Conservation (phyloP, 306 rosid genomes). For the Vigna hirtella region DNA sequence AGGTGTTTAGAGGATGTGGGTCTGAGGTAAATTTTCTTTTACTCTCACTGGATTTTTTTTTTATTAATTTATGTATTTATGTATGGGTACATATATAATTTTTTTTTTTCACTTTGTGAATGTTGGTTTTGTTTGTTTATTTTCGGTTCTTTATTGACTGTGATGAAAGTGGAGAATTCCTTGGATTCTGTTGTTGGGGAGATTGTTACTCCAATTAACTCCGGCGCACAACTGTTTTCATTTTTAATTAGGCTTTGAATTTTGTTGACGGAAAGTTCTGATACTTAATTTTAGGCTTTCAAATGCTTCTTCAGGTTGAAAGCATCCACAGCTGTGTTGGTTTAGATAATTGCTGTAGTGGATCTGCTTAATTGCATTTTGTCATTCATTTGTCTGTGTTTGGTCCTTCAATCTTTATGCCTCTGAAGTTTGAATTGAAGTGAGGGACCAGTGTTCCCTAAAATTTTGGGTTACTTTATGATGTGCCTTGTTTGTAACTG, state of each 20-base stretch:
- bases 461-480: slow-evolving; percentile 36
- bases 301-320: slow-evolving; percentile 41
- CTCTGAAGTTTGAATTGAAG: slow-evolving; percentile 43
- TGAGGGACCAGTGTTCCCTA: slow-evolving; percentile 27
- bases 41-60: slow-evolving; percentile 45
- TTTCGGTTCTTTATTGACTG: slow-evolving; percentile 37
- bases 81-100: background rate
- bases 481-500: slow-evolving; percentile 31
- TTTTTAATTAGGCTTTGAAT: slow-evolving; percentile 26
- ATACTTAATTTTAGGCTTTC: slow-evolving; percentile 48
- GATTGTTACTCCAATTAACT: slow-evolving; percentile 48
- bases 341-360: slow-evolving; percentile 46
- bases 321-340: slow-evolving; percentile 24
- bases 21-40: slow-evolving; percentile 73
- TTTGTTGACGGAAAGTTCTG: slow-evolving; percentile 34
- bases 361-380: slow-evolving; percentile 60
- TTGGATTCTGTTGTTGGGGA: slow-evolving; percentile 44
- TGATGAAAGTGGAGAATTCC: slow-evolving; percentile 29
- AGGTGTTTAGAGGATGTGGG: slow-evolving; percentile 68
- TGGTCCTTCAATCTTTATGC: slow-evolving; percentile 37
- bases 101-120: slow-evolving; percentile 35
- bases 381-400: slow-evolving; percentile 24
- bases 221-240: slow-evolving; percentile 23
- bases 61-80: slow-evolving; percentile 37
- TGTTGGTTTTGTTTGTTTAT: slow-evolving; percentile 46